Percentiles rank a stretch among this genome's conserved stretches.
These are phyloP conservation scores for Aspergillus sp. DNA, from an alignment of 2,329 filamentous ascomycete genomes.

Conservation along the genomic window DNA sequence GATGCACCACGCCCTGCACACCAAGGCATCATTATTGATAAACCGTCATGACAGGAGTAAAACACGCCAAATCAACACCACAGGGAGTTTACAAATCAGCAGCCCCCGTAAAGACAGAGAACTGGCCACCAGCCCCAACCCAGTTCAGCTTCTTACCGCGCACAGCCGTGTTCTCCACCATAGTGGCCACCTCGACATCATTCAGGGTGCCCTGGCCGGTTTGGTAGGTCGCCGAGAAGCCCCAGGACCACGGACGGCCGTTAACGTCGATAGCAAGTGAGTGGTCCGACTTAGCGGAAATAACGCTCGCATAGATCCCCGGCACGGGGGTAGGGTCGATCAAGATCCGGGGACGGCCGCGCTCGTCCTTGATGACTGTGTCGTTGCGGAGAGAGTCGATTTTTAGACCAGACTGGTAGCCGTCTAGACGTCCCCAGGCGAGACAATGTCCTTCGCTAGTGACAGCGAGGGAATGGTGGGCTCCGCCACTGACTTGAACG, in stretches of 20 bases:
- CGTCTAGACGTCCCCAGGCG: slow-evolving; percentile 53
- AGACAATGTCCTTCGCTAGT: slow-evolving; percentile 47
- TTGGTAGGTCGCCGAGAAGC: slow-evolving; percentile 72
- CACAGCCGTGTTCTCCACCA: slow-evolving; percentile 77
- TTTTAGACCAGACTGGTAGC: slow-evolving; percentile 52
- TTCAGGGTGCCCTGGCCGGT: slow-evolving; percentile 70
- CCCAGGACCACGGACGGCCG: slow-evolving; percentile 68
- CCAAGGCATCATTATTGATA: too few species aligned
- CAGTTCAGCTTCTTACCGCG: slow-evolving; percentile 63
- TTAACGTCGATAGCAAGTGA: slow-evolving; percentile 59
- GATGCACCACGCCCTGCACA: too few species aligned
- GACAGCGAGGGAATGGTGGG: slow-evolving; percentile 61
- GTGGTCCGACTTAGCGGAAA: slow-evolving; percentile 62
- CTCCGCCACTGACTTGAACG: slow-evolving; percentile 58
- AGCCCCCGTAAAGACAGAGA: slow-evolving; percentile 33
- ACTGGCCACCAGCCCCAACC: slow-evolving; percentile 82
- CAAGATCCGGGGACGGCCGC: slow-evolving; percentile 60
- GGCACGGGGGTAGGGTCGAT: slow-evolving; percentile 54
- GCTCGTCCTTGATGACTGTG: slow-evolving; percentile 55
- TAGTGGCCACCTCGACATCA: slow-evolving; percentile 65
- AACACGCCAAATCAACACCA: too few species aligned
- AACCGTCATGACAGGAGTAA: too few species aligned
- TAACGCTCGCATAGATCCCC: slow-evolving; percentile 47
- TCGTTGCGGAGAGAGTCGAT: slow-evolving; percentile 47
- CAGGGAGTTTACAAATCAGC: slow-evolving; percentile 11